Conservation (phyloP, 208 protist genomes). For the Tritrichomonas foetus region DNA sequence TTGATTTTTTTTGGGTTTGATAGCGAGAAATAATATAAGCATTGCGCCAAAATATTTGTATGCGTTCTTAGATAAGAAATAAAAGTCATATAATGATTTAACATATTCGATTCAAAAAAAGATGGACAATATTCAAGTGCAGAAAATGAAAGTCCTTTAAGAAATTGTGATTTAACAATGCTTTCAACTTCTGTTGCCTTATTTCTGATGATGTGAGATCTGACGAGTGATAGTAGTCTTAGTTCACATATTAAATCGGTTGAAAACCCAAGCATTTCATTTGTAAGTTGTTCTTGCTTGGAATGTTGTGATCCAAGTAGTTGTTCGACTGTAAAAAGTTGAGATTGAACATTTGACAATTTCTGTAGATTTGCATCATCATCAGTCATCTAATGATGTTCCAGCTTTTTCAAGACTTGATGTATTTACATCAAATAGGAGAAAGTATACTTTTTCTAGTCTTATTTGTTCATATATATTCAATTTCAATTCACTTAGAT, state of each 20-base stretch:
- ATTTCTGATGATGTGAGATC: background rate
- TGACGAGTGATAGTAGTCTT: background rate
- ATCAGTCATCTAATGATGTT: no score
- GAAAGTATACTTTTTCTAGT: no score
- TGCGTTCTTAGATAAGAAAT: background rate
- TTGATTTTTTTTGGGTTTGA: background rate
- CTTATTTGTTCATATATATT: no score
- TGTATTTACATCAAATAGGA: no score
- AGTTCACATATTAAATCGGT: constrained; percentile 9
- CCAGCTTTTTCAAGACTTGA: no score
- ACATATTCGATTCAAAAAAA: constrained; percentile 6
- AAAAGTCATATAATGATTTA: constrained; percentile 34
- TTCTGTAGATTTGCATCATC: background rate
- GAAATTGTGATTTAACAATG: background rate
- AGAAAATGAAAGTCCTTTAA: background rate
- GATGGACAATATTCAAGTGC: background rate
- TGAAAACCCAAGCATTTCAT: background rate
- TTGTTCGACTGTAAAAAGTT: background rate
- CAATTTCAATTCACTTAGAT: no score
- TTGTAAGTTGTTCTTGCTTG: background rate
- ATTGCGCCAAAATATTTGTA: background rate
- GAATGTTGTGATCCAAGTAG: background rate
- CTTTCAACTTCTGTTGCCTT: background rate
- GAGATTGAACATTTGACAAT: background rate
- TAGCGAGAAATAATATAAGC: background rate